These are phyloP conservation scores for Cyclocybe cylindracea DNA, from an alignment of 768 basidiomycete species.

Conservation along the genomic window DNA sequence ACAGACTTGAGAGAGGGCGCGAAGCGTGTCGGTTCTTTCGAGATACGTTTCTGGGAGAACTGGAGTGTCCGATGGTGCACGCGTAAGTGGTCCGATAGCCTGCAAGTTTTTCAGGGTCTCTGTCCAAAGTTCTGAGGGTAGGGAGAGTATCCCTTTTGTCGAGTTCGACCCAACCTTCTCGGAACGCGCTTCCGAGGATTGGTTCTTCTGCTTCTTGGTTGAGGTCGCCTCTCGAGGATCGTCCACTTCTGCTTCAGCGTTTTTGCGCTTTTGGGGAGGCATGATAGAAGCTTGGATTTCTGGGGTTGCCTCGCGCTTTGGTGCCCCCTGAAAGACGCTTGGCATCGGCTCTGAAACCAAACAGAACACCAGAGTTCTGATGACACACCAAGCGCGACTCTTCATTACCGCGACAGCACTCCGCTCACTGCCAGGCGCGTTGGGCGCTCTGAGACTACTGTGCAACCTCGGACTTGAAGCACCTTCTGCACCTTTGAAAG, in stretches of 20 bases:
- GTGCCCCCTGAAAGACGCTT: too few species aligned
- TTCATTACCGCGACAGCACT: too few species aligned
- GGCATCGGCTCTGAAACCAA: too few species aligned
- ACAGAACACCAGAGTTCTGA: too few species aligned
- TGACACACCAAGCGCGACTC: too few species aligned
- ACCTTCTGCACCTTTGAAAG: too few species aligned
- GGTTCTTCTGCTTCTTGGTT: not conserved
- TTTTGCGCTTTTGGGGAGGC: slow-evolving; percentile 4
- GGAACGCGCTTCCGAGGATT: not conserved
- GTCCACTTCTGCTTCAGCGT: not conserved
- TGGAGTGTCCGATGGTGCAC: slow-evolving; percentile 5
- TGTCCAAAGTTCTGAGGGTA: slow-evolving; percentile 9
- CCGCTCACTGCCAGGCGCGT: too few species aligned
- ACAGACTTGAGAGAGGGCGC: slow-evolving; percentile 18
- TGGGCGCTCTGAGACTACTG: too few species aligned
- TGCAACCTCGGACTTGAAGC: too few species aligned
- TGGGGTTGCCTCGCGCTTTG: too few species aligned
- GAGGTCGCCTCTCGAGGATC: not conserved
- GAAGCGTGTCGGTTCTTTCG: slow-evolving; percentile 10
- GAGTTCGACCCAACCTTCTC: slow-evolving; percentile 6
- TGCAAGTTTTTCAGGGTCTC: slow-evolving; percentile 9
- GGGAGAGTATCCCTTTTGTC: slow-evolving; percentile 8
- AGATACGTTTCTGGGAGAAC: slow-evolving; percentile 12
- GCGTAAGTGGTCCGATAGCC: slow-evolving; percentile 6
- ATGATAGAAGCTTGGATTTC: not conserved